These are phyloP conservation scores for Paulownia fortunei DNA, from an alignment of 257 asterid genomes.

Conservation along the genomic window DNA sequence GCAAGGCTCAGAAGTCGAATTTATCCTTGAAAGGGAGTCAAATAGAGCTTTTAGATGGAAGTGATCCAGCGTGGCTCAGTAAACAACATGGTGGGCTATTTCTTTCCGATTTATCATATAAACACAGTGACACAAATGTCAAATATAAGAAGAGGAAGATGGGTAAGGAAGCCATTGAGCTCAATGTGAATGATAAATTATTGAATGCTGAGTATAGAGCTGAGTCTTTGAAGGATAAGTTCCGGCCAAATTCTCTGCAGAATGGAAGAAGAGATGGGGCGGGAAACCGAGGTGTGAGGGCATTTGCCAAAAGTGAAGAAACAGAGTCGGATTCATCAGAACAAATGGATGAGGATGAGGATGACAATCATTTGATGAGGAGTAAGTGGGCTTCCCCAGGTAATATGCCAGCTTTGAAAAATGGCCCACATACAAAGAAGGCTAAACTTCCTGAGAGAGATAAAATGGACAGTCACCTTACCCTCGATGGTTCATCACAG, in stretches of 20 bases:
- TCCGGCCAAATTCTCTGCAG: slow-evolving; percentile 44
- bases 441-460: slow-evolving; percentile 56
- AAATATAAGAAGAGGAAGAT: slow-evolving; percentile 67
- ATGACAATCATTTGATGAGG: slow-evolving; percentile 89
- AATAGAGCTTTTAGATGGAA: slow-evolving; percentile 55
- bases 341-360: slow-evolving; percentile 70
- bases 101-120: slow-evolving; percentile 54
- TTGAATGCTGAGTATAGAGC: slow-evolving; percentile 57
- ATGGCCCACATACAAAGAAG: slow-evolving; percentile 50
- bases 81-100: slow-evolving; percentile 56
- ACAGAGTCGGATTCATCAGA: slow-evolving; percentile 97
- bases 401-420: slow-evolving; percentile 61
- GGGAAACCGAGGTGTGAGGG: slow-evolving; percentile 50
- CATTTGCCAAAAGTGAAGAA: slow-evolving; percentile 65
- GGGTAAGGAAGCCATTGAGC: slow-evolving; percentile 59
- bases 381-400: slow-evolving; percentile 94
- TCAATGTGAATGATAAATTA: slow-evolving; percentile 49
- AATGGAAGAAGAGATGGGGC: slow-evolving; percentile 58
- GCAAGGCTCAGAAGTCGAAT: slow-evolving; percentile 65
- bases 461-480: slow-evolving; percentile 47
- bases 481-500: slow-evolving; percentile 58
- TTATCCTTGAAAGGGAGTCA: slow-evolving; percentile 61
- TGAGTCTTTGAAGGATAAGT: slow-evolving; percentile 54
- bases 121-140: slow-evolving; percentile 51
- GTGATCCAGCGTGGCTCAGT: slow-evolving; percentile 59